Evolutionary conservation across 495 filamentous ascomycete genomes (phyloP).

Genomic region (Penicillium atrosanguineum): DNA sequence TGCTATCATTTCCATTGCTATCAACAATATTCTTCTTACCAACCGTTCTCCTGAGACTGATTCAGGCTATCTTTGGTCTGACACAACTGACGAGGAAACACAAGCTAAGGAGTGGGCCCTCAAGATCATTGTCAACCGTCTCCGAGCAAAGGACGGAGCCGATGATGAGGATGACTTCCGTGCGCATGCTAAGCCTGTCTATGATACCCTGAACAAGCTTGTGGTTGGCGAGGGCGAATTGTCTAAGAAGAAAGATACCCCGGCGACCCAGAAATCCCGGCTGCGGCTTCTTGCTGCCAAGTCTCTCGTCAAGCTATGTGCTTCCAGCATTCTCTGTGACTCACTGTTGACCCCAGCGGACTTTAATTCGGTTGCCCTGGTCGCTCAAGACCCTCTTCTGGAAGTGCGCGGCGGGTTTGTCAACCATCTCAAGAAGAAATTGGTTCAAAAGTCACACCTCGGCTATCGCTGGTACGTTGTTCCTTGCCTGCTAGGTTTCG

Average conservation of each 20-base stretch:
- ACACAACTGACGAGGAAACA: slow-evolving; percentile 73
- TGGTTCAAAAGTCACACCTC: slow-evolving; percentile 50
- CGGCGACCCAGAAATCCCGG: slow-evolving; percentile 67
- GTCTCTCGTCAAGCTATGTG: slow-evolving; percentile 78
- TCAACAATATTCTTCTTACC: slow-evolving; percentile 70
- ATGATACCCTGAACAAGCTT: slow-evolving; percentile 72
- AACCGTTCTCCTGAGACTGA: slow-evolving; percentile 55
- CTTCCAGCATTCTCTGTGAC: slow-evolving; percentile 66
- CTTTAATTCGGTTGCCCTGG: slow-evolving; percentile 77
- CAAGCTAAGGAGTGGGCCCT: slow-evolving; percentile 86
- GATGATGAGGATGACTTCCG: slow-evolving; percentile 57
- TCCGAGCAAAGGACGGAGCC: slow-evolving; percentile 62
- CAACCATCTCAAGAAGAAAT: slow-evolving; percentile 78
- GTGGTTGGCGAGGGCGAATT: slow-evolving; percentile 75
- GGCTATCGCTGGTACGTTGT: slow-evolving; percentile 77
- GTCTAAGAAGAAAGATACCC: slow-evolving; percentile 69
- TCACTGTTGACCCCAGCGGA: slow-evolving; percentile 64
- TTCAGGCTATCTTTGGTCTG: slow-evolving; percentile 60
- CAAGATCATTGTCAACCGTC: slow-evolving; percentile 81
- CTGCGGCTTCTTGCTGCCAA: slow-evolving; percentile 81
- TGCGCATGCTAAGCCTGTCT: slow-evolving; percentile 64
- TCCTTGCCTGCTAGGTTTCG: slow-evolving; percentile 85
- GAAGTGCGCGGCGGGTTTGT: slow-evolving; percentile 77
- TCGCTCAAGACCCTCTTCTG: slow-evolving; percentile 73
- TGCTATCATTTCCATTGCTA: slow-evolving; percentile 72